Evolutionary conservation across 2,329 filamentous ascomycete species (phyloP), one percentile per base, ranked within the genome.

Genomic region (Pestalotiopsis fici): DNA sequence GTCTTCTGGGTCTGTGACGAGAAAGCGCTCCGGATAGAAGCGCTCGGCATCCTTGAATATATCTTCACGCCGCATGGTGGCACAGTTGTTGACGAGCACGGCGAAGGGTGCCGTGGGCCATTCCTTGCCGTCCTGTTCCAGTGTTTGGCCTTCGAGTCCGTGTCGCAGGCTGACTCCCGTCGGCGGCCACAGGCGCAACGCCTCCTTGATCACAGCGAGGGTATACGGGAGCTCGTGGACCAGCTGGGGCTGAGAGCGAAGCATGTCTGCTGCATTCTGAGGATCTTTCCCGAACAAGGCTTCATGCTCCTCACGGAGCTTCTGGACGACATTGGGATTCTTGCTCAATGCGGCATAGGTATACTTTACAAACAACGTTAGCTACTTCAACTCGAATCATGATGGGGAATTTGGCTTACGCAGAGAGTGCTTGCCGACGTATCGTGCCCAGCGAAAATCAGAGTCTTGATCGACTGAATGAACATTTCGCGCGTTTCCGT

Each of bases 1-100:
- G n/a, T 50, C 31, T n/a, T 69, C n/a, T 4, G 13, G 63, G 3
- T 57, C 35, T 6, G 13, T 50, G 5, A 66, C 68, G 5, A 69
- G 68, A 18, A 63, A 69, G 7, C 69, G 64, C 37, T 70, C 67
- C 0, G 69, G 69, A 25, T 69, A 57, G 47, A 70, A 69, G n/a
- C n/a, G n/a, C n/a, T n/a, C n/a, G n/a, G n/a, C n/a, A n/a, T n/a
- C n/a, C n/a, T n/a, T n/a, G n/a, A n/a, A n/a, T n/a, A n/a, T n/a
- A 7, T 69, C 66, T 0, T n/a, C 21, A 3, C 66, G 31, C 15
- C 64, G 23, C 12, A 66, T 59, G 67, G 66, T 69, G 2, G 66
- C 47, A 3, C 66, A 60, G 3, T 67, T 67, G 37, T 70, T 68
- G 21, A 59, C 6, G n/a, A 68, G 68, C 13, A 67, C 21, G 5